These are phyloP conservation scores for Plectosphaerella plurivora DNA, from an alignment of 2,329 filamentous ascomycete species.

Conservation along the genomic window DNA sequence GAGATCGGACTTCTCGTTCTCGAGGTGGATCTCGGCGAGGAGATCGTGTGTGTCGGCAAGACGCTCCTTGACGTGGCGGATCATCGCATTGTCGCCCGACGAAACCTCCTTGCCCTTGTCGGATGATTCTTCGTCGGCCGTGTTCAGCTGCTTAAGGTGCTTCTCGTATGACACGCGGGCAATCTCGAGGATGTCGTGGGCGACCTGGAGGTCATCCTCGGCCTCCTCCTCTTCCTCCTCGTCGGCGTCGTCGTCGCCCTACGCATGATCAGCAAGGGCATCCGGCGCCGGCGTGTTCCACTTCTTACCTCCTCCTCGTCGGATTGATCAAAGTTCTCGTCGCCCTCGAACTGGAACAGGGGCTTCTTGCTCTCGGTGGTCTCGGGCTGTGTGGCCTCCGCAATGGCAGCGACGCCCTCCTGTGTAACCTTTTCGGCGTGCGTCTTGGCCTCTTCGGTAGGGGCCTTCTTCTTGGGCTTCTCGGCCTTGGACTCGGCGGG, in stretches of 20 bases:
- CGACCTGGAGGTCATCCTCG: slow-evolving; percentile 70
- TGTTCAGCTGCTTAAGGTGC: slow-evolving; percentile 35
- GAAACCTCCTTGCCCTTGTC: slow-evolving; percentile 34
- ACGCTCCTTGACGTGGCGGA: slow-evolving; percentile 70
- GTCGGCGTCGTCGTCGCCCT: slow-evolving; percentile 30
- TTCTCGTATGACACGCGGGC: slow-evolving; percentile 63
- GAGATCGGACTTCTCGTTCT: slow-evolving; percentile 70
- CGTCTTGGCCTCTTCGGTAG: slow-evolving; percentile 24
- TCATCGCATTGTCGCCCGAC: slow-evolving; percentile 31
- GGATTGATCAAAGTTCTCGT: slow-evolving; percentile 85
- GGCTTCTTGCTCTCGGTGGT: slow-evolving; percentile 59
- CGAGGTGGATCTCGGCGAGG: slow-evolving; percentile 92
- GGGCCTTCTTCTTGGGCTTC: slow-evolving; percentile 30
- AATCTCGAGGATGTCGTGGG: slow-evolving; percentile 81
- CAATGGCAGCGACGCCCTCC: slow-evolving; percentile 38
- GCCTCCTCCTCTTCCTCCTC: slow-evolving; percentile 51
- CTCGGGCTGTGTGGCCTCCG: slow-evolving; percentile 36
- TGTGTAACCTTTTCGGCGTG: slow-evolving; percentile 38
- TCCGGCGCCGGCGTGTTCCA: not conserved
- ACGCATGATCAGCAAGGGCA: slow-evolving; percentile 6
- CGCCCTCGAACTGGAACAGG: slow-evolving; percentile 87
- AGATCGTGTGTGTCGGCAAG: slow-evolving; percentile 91
- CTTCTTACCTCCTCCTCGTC: slow-evolving; percentile 63
- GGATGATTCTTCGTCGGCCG: slow-evolving; percentile 26
- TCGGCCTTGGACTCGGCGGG: slow-evolving; percentile 44